Evolutionary conservation across 2,329 filamentous ascomycete genomes (phyloP), one percentile per base, ranked within the genome.

Genomic region (Aschersonia sp.): DNA sequence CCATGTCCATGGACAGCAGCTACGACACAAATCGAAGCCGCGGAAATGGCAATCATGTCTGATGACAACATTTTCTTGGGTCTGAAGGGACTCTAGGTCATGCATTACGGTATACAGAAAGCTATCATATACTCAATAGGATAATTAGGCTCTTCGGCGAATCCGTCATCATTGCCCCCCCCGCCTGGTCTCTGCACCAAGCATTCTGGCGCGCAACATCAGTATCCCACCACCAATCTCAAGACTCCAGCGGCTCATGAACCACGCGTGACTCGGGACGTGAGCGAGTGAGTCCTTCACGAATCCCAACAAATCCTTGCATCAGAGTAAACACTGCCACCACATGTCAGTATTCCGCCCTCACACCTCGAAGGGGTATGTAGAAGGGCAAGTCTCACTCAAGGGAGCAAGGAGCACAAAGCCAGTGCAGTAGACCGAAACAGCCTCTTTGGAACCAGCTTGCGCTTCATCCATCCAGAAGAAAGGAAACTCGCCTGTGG

Each of bases 381-480:
- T 9, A 4, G 9, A 7, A 32, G 3, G 9, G 38, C 4, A n/a
- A 30, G 6, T 31, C 72, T 66, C 58, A 77, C 73, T 64, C 48
- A 66, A 60, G 4, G 68, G 65, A 7, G 70, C 61, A 48, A 72
- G 53, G 1, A 62, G 52, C 28, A 75, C 56, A 50, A 77, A 77
- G 5, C 62, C 66, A 43, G 66, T 58, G 47, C 64, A 66, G 51
- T 70, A 70, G 5, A 65, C 64, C 40, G 66, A 60, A 28, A 74
- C 66, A 12, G 69, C 67, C 53, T 68, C 66, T 40, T 65, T 60
- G 31, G 65, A 65, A 44, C 67, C 67, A 52, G 72, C 65, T 47
- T 66, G 56, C 5, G 62, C 56, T 46, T 66, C 63, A 52, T 76
- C 69, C 47, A 77, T 61, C 67, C 73, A 76, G 59, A 73, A 75